A percentile compares a stretch with the other conserved stretches of the same genome.
Evolutionary conservation across 495 filamentous ascomycete genomes (phyloP).

Genomic region (Daldinia bambusicola): DNA sequence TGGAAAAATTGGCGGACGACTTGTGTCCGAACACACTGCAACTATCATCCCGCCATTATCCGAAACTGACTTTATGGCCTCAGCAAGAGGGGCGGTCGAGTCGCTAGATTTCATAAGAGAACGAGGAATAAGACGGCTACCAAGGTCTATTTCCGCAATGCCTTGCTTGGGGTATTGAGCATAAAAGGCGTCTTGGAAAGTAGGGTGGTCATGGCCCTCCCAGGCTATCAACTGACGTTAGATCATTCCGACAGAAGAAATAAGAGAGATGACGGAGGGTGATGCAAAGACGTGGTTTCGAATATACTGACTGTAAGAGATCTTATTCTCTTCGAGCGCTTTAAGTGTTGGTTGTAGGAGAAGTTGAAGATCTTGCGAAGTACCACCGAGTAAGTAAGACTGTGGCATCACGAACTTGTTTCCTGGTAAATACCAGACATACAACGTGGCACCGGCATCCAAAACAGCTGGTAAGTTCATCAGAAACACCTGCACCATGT

Average conservation of each 20-base stretch:
- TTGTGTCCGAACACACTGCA: constrained; percentile 22
- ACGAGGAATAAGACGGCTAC: constrained; percentile 31
- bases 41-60: not conserved
- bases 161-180: constrained; percentile 3
- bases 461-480: constrained; percentile 1
- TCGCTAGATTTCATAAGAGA: constrained; percentile 19
- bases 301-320: too few species aligned
- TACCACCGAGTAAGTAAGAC: constrained; percentile 14
- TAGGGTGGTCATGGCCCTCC: constrained; percentile 13
- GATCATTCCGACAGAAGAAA: too few species aligned
- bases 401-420: constrained; percentile 12
- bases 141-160: constrained; percentile 8
- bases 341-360: constrained; percentile 1
- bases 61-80: constrained; percentile 19
- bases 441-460: constrained; percentile 7
- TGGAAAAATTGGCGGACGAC: constrained; percentile 20
- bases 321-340: not conserved
- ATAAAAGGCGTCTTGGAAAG: constrained; percentile 8
- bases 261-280: too few species aligned
- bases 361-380: constrained; percentile 3
- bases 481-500: constrained; percentile 11
- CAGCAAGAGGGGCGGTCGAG: constrained; percentile 21
- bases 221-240: not conserved
- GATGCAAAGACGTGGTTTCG: too few species aligned
- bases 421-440: constrained; percentile 9